These are phyloP conservation scores for Neolentinus lepideus DNA, from an alignment of 1,284 basidiomycete species.

Conservation along the genomic window DNA sequence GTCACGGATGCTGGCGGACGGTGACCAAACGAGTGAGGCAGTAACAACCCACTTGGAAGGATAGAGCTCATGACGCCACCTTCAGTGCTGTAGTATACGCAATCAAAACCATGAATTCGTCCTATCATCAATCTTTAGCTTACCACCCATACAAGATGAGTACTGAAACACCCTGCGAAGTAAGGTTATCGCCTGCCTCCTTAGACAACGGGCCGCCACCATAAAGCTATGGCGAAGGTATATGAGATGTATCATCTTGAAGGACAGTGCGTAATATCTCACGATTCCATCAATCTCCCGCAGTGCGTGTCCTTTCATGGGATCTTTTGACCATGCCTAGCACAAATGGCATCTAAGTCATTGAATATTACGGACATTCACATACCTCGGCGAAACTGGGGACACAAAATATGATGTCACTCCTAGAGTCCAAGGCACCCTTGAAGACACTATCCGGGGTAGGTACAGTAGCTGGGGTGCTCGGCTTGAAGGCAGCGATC, in stretches of 20 bases:
- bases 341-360: neutral
- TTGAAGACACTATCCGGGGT: conserved; percentile 14
- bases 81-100: conserved; percentile 16
- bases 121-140: conserved; percentile 1
- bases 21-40: neutral
- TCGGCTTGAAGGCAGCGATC: conserved; percentile 12
- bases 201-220: conserved; percentile 23
- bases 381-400: conserved; percentile 19
- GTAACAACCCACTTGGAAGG: conserved; percentile 10
- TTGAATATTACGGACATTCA: neutral
- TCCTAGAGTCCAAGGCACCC: conserved; percentile 7
- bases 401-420: conserved; percentile 23
- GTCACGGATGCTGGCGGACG: neutral
- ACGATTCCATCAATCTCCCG: conserved; percentile 18
- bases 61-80: conserved; percentile 16
- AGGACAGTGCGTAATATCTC: neutral
- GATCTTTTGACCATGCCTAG: conserved; percentile 17
- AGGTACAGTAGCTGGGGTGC: conserved; percentile 12
- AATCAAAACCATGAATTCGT: neutral
- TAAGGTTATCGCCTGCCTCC: conserved; percentile 19
- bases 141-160: conserved; percentile 21
- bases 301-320: conserved; percentile 9
- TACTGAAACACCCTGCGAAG: conserved; percentile 17
- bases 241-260: neutral
- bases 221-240: conserved; percentile 16